Evolutionary conservation across 192 early-diverging fungal species (phyloP), one percentile per base, ranked within the genome.

Genomic region (Coemansia sp.): DNA sequence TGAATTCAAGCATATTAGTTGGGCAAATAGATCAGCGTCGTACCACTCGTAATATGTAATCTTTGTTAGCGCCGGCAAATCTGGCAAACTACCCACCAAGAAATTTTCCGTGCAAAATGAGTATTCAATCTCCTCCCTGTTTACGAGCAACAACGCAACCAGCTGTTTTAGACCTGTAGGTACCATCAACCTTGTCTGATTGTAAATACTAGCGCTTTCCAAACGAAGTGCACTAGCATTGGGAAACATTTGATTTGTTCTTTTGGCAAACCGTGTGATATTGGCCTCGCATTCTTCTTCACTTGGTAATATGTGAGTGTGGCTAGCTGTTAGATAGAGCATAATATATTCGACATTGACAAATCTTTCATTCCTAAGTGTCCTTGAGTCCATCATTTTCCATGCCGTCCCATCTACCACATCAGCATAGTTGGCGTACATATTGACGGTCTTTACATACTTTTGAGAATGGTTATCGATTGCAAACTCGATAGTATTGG

Each of bases 391-490:
- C 6, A 47, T 19, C 19, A 47, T 13, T 26, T 26, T 26, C 49
- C 5, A 26, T 50, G 49, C 21, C 2, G 21, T 26, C 21, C 49
- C 49, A 23, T 50, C 21, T 9, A 21, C 21, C 21, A 23, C 49
- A 6, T 50, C 44, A n/a, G 49, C 10, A 50, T 26, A 50, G 21
- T 19, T 10, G 5, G 19, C n/a, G 2, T 50, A 50, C 49, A 50
- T 50, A 50, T 50, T 50, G 21, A 50, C 49, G 19, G 49, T 19
- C 44, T n/a, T 47, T 47, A 47, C 44, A 47, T 19, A 47, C 17
- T 6, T 47, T 6, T 47, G 44, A 6, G 44, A 2, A 47, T 47
- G 2, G 6, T 47, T 47, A 19, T 47, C 44, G 19, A 47, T 47
- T 3, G n/a, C 44, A 47, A 47, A 47, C 44, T 47, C 44, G 3